Percentiles rank a stretch among this genome's conserved stretches.
Evolutionary conservation across 805 yeast species (phyloP).

Genomic region (Lachancea sp.): DNA sequence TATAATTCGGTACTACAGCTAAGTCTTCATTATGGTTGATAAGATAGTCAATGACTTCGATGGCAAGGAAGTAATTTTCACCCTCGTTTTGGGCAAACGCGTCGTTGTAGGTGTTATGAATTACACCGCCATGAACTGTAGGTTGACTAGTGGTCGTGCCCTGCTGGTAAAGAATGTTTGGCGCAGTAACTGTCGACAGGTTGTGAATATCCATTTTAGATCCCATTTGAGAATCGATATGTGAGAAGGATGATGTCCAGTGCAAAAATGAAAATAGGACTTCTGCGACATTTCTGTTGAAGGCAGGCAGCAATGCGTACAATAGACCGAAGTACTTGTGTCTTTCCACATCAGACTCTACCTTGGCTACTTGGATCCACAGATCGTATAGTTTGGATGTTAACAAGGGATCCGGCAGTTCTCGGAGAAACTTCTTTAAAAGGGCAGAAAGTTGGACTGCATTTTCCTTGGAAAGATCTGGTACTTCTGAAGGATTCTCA

Average conservation of each 20-base stretch:
- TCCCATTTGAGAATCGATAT: slow-evolving; percentile 81
- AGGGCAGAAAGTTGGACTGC: slow-evolving; percentile 92
- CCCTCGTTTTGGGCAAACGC: slow-evolving; percentile 42
- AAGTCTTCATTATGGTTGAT: slow-evolving; percentile 78
- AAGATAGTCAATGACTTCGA: slow-evolving; percentile 80
- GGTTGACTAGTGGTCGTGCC: slow-evolving; percentile 33
- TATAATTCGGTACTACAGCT: slow-evolving; percentile 65
- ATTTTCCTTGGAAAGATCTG: slow-evolving; percentile 65
- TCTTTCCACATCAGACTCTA: slow-evolving; percentile 42
- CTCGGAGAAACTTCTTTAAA: slow-evolving; percentile 84
- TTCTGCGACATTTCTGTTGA: slow-evolving; percentile 79
- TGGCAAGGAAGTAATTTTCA: slow-evolving; percentile 78
- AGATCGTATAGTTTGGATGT: slow-evolving; percentile 68
- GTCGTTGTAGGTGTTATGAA: slow-evolving; percentile 31
- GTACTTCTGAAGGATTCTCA: slow-evolving; percentile 60
- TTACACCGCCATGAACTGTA: slow-evolving; percentile 12
- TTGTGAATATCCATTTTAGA: slow-evolving; percentile 96
- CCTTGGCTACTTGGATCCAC: slow-evolving; percentile 67
- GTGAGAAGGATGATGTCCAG: slow-evolving; percentile 95
- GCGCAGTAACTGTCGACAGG: slow-evolving; percentile 91
- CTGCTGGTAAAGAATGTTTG: slow-evolving; percentile 70
- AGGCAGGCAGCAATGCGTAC: slow-evolving; percentile 75
- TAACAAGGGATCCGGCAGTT: slow-evolving; percentile 84
- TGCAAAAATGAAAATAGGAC: slow-evolving; percentile 77
- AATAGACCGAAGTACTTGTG: slow-evolving; percentile 47